Conservation (phyloP, 2,329 filamentous ascomycete genomes). For the Dactylonectria estremocensis region DNA sequence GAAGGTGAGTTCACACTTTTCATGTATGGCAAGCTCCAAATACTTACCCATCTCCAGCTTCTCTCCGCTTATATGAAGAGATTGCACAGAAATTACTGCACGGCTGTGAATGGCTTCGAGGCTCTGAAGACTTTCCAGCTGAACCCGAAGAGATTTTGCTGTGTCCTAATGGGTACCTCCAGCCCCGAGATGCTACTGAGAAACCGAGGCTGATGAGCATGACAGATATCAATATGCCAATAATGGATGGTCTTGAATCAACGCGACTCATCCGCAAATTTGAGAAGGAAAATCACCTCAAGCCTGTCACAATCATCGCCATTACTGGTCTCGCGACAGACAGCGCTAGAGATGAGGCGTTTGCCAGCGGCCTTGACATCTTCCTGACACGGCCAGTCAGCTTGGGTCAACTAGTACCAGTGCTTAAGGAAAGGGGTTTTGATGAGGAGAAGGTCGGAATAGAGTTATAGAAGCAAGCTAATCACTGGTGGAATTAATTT, state of each 20-base stretch:
- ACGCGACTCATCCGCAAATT: constrained; percentile 65
- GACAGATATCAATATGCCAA: constrained; percentile 67
- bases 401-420: background rate
- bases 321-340: constrained; percentile 67
- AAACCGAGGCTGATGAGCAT: background rate
- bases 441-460: background rate
- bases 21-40: constrained; percentile 44
- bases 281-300: constrained; percentile 59
- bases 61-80: constrained; percentile 53
- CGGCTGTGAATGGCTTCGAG: constrained; percentile 50
- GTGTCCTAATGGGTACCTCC: constrained; percentile 55
- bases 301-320: constrained; percentile 64
- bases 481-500: background rate
- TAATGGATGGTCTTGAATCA: constrained; percentile 66
- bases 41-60: background rate
- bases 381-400: constrained; percentile 67
- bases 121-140: constrained; percentile 55
- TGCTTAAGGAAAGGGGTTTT: background rate
- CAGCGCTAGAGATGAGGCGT: constrained; percentile 64
- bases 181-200: background rate
- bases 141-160: constrained; percentile 61
- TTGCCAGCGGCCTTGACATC: constrained; percentile 64
- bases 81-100: constrained; percentile 26
- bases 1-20: constrained; percentile 53
- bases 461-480: background rate